Evolutionary conservation across 108 stramenopile genomes (phyloP).

Genomic region (Chaetoceros muelleri): DNA sequence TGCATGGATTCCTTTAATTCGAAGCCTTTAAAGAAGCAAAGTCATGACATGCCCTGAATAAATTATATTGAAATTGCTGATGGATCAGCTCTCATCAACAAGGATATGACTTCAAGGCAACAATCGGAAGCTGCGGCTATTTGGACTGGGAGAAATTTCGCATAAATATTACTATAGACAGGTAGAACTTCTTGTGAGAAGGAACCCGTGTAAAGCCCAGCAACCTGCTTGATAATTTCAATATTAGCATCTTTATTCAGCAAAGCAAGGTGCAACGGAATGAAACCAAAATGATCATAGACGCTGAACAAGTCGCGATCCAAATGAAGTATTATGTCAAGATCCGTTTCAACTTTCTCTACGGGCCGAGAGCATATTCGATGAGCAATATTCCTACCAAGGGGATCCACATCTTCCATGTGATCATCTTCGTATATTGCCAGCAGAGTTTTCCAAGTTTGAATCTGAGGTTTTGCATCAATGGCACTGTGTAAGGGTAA

Average conservation of each 20-base stretch:
- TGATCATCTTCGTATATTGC: neutral
- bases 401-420: constrained; percentile 1
- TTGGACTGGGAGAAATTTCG: neutral
- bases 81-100: neutral
- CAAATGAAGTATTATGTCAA: neutral
- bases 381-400: constrained; percentile 5
- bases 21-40: no score
- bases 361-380: neutral
- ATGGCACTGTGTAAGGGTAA: constrained; percentile 12
- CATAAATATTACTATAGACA: neutral
- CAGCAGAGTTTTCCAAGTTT: neutral
- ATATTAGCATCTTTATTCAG: neutral
- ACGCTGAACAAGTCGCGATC: neutral
- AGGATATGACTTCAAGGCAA: neutral
- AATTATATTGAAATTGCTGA: no score
- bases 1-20: no score
- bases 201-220: neutral
- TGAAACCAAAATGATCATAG: constrained; percentile 11
- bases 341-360: neutral
- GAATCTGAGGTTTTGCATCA: constrained; percentile 6
- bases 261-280: constrained; percentile 13
- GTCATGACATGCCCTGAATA: no score
- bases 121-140: neutral
- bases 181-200: neutral
- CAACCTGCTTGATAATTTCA: neutral